Base-by-base conservation (phyloP, 1,139 yeast species). In the Suhomyces choctaworum region DNA sequence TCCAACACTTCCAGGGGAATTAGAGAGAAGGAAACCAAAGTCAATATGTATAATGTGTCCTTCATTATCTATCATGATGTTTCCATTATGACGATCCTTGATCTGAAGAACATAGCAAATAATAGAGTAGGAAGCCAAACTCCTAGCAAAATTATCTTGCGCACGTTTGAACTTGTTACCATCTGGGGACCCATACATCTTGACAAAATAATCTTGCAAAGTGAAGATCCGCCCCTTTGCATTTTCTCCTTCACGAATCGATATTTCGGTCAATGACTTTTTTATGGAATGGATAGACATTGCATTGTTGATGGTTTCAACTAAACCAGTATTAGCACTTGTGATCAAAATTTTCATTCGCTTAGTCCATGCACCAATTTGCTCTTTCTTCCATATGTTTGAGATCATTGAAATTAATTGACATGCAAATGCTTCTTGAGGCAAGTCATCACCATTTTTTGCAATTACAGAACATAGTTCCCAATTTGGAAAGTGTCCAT, bases 381-480 rank as follows among this genome's bases (percentile, higher is more conserved):
- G 66, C 17, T 77, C 75, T 22, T 68, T 73, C 33, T 78, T 76
- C 97, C 97, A 92, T 30, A 88, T 80, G 36, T 77, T 79, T 0
- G 95, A 82, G 60, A 90, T 86, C 28, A 95, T 82, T 37, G 85
- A 81, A 31, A 92, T 90, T 24, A 92, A 60, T 55, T 92, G 98
- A 47, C 97, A 89, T 0, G 98, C 98, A 68, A 92, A 89, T 0
- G 98, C 97, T 56, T 92, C 98, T 56, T 92, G 98, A 14, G 96
- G 86, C 34, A 92, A 61, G 58, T 92, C 98, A 51, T 86, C 92
- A 20, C 98, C 98, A 32, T 96, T 90, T 54, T 92, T 92, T 7
- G 92, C 96, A 54, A 92, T 92, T 3, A 90, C 97, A 0, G 97
- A 89, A 48, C 92, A 88, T 25, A 92, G 60, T 42, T 92, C 97